Evolutionary conservation across 495 filamentous ascomycete species (phyloP), one percentile per base, ranked within the genome.

Genomic region (Lasiosphaeris hirsuta): DNA sequence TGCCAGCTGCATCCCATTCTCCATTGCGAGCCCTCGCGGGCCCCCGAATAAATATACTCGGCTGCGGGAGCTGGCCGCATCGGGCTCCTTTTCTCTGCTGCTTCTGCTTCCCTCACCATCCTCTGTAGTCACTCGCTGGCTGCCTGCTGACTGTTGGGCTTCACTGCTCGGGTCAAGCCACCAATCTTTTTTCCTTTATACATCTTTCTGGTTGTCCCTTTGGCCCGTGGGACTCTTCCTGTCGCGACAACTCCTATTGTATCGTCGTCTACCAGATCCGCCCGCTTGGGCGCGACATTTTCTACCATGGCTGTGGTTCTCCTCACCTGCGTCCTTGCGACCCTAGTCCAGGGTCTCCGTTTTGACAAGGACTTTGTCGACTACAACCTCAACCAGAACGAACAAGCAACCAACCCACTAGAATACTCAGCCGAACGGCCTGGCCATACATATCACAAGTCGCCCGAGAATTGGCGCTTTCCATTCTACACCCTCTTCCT

Each of bases 401-500:
- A 82, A 60, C 66, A 76, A 11, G 83, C 86, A 1, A 74, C 64
- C 7, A 63, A 78, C 42, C 84, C 86, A 1, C 64, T 80, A 13
- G 76, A 89, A 34, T 89, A 89, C 69, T 80, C 74, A 60, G 81
- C 81, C 9, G 64, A 76, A 67, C 85, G 86, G 80, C 69, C 74
- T 5, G 73, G 81, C 51, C 83, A 87, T 59, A 69, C 58, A 14
- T 87, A 81, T 61, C 67, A 70, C 19, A 78, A 82, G 0, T 89
- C 86, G 1, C 86, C 86, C 0, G 66, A 71, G 3, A 84, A 83
- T 59, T 89, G 86, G 86, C 76, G 84, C 11, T 82, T 90, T 59
- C 86, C 86, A 0, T 81, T 88, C 51, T 89, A 89, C 63, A 85
- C 84, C 1, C 68, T 89, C 34, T 85, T 87, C 55, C 72, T 88